Base-by-base conservation (phyloP, 345 rosid genomes). In the Gossypium rotundifolium region DNA sequence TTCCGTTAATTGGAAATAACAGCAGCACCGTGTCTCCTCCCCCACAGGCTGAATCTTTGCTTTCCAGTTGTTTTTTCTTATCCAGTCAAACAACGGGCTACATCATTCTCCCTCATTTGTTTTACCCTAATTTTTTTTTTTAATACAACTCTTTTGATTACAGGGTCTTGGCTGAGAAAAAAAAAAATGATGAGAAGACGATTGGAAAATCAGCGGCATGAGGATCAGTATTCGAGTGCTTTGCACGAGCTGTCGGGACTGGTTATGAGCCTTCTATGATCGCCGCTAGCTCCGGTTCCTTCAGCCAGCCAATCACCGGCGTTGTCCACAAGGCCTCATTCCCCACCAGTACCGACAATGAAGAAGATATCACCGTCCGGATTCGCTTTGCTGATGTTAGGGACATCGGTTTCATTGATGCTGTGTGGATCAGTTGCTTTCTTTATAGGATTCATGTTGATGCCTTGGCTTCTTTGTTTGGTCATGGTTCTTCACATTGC, bases 381-480 rank as follows among this genome's bases (percentile, higher is more conserved):
- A 1, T 91, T 95, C 42, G 97, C 94, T 61, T 90, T 93, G 55
- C 55, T 91, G 88, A 81, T 95, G 79, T 82, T 95, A 2, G 99
- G 98, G 70, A 80, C 87, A 9, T 93, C 96, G 2, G n/a, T 95
- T 73, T 77, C 93, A 7, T 76, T 95, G 82, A 93, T 95, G 93
- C 76, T 95, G 4, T 91, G 98, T 64, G 98, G 99, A 82, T 91
- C 96, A 54, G 86, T 95, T 62, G 91, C 99, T 60, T 93, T 95
- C 84, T 93, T 95, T 71, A 87, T 95, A 20, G 99, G 99, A 0
- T 90, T 95, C 69, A 81, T 95, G 76, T 67, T 95, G 90, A 87
- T 95, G 96, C 99, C 99, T 1, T 95, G 98, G 98, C 90, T 93
- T 60, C 51, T 95, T 2, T 94, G 93, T 73, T 83, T 95, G 72